Evolutionary conservation across 106 monocot species (phyloP).

Genomic region (Acorus calamus): DNA sequence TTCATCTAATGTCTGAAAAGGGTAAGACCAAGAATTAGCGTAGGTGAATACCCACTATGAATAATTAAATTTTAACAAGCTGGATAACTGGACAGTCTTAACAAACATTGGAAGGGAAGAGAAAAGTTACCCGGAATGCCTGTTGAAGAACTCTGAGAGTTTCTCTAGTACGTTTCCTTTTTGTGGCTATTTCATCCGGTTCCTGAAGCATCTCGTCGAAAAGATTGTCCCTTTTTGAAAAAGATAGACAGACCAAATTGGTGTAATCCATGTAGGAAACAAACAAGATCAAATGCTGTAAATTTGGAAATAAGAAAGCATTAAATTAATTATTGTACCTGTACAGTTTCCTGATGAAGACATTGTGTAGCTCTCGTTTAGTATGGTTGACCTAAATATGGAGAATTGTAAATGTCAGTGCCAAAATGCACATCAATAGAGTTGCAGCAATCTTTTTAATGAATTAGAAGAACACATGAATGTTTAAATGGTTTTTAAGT

Average conservation of each 20-base stretch:
- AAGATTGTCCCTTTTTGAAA: slow-evolving; percentile 50
- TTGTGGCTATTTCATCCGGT: slow-evolving; percentile 60
- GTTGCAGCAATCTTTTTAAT: no score
- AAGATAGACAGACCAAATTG: background rate
- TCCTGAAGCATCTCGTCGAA: slow-evolving; percentile 81
- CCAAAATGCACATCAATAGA: no score
- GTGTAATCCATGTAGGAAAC: background rate
- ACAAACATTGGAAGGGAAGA: background rate
- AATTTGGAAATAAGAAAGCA: background rate
- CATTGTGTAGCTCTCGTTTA: slow-evolving; percentile 85
- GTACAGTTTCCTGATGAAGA: slow-evolving; percentile 88
- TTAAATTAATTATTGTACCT: slow-evolving; percentile 31
- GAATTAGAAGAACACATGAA: no score
- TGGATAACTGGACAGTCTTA: no score
- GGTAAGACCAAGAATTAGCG: background rate
- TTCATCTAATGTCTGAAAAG: slow-evolving; percentile 71
- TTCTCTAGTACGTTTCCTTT: slow-evolving; percentile 58
- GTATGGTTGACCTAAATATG: slow-evolving; percentile 81
- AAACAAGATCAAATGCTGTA: background rate
- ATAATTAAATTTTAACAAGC: background rate
- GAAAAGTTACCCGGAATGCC: slow-evolving; percentile 45
- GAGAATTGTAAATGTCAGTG: background rate
- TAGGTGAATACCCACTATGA: background rate
- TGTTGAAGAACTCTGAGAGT: slow-evolving; percentile 55
- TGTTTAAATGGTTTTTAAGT: no score